A percentile compares a stretch with the other conserved stretches of the same genome.
These are phyloP conservation scores for Fagus crenata DNA, from an alignment of 306 rosid species.

Conservation along the genomic window DNA sequence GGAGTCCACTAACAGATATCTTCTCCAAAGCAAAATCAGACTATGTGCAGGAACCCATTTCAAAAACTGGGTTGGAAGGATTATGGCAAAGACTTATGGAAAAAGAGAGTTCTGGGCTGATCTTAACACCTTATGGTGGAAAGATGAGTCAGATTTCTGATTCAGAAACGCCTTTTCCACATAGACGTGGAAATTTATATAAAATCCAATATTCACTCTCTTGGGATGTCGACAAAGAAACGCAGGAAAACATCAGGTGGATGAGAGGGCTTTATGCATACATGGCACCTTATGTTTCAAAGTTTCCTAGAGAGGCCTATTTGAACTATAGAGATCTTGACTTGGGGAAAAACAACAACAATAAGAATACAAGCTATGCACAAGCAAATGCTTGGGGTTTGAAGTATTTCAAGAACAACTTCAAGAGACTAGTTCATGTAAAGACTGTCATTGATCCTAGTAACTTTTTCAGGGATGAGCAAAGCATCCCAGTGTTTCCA, in stretches of 20 bases:
- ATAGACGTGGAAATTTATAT: conserved; percentile 38
- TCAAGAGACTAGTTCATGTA: conserved; percentile 42
- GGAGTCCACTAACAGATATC: background rate
- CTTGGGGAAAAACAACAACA: conserved; percentile 41
- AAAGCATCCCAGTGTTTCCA: conserved; percentile 42
- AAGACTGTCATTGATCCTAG: conserved; percentile 43
- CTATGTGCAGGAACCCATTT: conserved; percentile 4
- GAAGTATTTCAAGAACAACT: conserved; percentile 49
- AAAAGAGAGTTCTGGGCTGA: conserved; percentile 12
- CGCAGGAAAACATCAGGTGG: conserved; percentile 37
- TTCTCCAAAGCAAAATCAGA: conserved; percentile 5
- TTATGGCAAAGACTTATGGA: background rate
- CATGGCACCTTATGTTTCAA: conserved; percentile 60
- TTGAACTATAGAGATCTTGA: conserved; percentile 64
- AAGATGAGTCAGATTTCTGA: conserved; percentile 42
- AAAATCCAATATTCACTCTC: background rate
- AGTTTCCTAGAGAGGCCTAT: conserved; percentile 52
- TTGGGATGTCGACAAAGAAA: background rate
- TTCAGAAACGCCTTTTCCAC: conserved; percentile 43
- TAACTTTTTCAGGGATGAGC: conserved; percentile 51
- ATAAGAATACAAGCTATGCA: conserved; percentile 31
- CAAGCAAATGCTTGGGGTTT: conserved; percentile 50
- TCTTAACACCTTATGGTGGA: conserved; percentile 46
- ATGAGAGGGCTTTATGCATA: conserved; percentile 38
- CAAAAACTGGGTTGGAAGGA: conserved; percentile 12